Conservation (phyloP, 2,329 filamentous ascomycete genomes). For the Juglanconis sp. region DNA sequence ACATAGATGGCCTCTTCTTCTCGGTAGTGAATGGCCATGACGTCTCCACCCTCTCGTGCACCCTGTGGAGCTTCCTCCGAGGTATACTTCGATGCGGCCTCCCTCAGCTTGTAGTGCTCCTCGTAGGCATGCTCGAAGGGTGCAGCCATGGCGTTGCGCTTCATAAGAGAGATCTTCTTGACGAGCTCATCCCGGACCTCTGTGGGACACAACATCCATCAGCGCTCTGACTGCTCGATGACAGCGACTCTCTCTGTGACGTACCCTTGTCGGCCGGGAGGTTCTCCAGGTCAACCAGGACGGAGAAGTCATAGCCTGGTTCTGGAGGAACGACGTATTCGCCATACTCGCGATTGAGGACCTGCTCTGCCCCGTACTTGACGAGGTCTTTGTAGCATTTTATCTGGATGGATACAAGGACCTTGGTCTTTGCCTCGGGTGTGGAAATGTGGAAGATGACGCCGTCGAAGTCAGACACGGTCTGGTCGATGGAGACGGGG, state of each 20-base stretch:
- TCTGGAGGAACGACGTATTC: slow-evolving; percentile 85
- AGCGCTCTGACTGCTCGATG: neutral
- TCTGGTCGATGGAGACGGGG: slow-evolving; percentile 90
- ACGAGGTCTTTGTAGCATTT: slow-evolving; percentile 93
- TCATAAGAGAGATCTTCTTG: slow-evolving; percentile 82
- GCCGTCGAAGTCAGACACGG: slow-evolving; percentile 97
- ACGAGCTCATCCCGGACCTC: slow-evolving; percentile 86
- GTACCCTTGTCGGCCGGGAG: slow-evolving; percentile 76
- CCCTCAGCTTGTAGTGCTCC: slow-evolving; percentile 80
- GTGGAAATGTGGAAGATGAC: slow-evolving; percentile 99
- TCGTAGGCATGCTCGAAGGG: slow-evolving; percentile 97
- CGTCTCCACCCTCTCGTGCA: slow-evolving; percentile 80
- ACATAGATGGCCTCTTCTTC: slow-evolving; percentile 99
- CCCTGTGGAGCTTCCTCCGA: slow-evolving; percentile 92
- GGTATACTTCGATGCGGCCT: slow-evolving; percentile 88
- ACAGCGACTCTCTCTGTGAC: slow-evolving; percentile 10
- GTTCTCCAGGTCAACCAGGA: slow-evolving; percentile 83
- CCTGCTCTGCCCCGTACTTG: slow-evolving; percentile 85
- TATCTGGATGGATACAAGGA: slow-evolving; percentile 90
- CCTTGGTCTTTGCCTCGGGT: slow-evolving; percentile 88
- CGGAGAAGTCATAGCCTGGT: slow-evolving; percentile 92
- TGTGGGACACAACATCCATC: slow-evolving; percentile 26
- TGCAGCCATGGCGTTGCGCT: slow-evolving; percentile 98
- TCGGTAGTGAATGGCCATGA: slow-evolving; percentile 96
- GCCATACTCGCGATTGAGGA: slow-evolving; percentile 92